A percentile compares a stretch with the other conserved stretches of the same genome.
Conservation (phyloP, 306 rosid species). For the Morella rubra region DNA sequence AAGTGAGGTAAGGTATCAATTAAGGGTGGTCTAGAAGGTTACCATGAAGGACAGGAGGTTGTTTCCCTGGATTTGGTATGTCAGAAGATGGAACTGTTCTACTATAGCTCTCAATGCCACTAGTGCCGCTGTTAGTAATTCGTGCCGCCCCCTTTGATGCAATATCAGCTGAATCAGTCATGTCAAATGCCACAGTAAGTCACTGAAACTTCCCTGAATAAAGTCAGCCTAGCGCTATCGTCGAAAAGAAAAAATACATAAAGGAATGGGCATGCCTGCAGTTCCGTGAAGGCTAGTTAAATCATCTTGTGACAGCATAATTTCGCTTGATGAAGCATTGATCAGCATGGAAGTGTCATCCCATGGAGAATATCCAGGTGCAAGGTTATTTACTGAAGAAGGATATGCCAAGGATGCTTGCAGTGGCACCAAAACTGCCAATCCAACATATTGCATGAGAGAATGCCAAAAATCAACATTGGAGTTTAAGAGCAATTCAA, state of each 20-base stretch:
- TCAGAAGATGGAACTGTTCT: slow-evolving; percentile 40
- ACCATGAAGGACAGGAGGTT: slow-evolving; percentile 62
- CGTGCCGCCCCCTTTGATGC: slow-evolving; percentile 61
- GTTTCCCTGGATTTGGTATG: slow-evolving; percentile 55
- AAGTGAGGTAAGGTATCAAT: slow-evolving; percentile 1
- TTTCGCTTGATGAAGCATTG: slow-evolving; percentile 42
- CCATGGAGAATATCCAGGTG: slow-evolving; percentile 63
- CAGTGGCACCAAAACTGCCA: slow-evolving; percentile 68
- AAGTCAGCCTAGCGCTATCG: slow-evolving; percentile 16
- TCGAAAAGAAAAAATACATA: slow-evolving; percentile 8
- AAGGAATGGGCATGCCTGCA: slow-evolving; percentile 55
- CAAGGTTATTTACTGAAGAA: slow-evolving; percentile 52
- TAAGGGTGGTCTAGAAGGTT: slow-evolving; percentile 22
- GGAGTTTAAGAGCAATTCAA: slow-evolving; percentile 22
- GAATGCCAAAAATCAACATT: slow-evolving; percentile 14
- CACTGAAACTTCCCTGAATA: slow-evolving; percentile 43
- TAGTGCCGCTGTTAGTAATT: slow-evolving; percentile 39
- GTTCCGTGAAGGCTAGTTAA: slow-evolving; percentile 43
- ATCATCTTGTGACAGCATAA: slow-evolving; percentile 49
- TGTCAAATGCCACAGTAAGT: slow-evolving; percentile 41
- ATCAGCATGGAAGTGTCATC: slow-evolving; percentile 62
- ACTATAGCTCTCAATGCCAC: slow-evolving; percentile 52
- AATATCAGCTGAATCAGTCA: slow-evolving; percentile 84
- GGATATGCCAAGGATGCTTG: slow-evolving; percentile 71
- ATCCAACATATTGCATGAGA: slow-evolving; percentile 33